These are phyloP conservation scores for Verticillium alfalfae DNA, from an alignment of 2,329 filamentous ascomycete genomes.

Conservation along the genomic window DNA sequence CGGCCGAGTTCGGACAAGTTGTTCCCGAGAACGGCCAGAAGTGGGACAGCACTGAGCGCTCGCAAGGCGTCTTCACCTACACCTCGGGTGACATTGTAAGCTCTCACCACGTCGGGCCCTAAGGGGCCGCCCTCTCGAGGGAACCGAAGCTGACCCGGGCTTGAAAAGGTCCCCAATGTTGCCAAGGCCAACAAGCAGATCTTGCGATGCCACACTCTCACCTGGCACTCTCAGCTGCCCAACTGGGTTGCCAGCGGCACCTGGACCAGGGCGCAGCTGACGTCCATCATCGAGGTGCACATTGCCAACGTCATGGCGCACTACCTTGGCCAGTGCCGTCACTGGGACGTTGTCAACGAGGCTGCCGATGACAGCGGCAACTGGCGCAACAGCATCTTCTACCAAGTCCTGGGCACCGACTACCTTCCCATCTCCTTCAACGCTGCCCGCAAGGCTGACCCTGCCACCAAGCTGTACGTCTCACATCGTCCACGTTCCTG, in stretches of 20 bases:
- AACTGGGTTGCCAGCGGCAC: slow-evolving; percentile 14
- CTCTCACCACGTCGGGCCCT: neutral
- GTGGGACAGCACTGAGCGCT: slow-evolving; percentile 56
- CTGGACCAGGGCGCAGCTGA: slow-evolving; percentile 8
- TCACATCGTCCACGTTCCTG: neutral
- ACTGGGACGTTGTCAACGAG: slow-evolving; percentile 50
- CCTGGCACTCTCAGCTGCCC: slow-evolving; percentile 27
- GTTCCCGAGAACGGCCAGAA: slow-evolving; percentile 56
- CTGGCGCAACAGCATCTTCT: slow-evolving; percentile 38
- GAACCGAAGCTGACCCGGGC: neutral
- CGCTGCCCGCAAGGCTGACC: slow-evolving; percentile 37
- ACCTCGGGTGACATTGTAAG: slow-evolving; percentile 8
- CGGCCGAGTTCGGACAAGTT: slow-evolving; percentile 47
- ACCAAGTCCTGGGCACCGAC: slow-evolving; percentile 38
- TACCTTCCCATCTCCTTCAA: slow-evolving; percentile 47
- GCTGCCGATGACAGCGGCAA: slow-evolving; percentile 37
- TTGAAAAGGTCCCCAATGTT: slow-evolving; percentile 30
- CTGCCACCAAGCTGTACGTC: slow-evolving; percentile 39
- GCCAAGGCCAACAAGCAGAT: slow-evolving; percentile 43
- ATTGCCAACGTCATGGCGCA: slow-evolving; percentile 38
- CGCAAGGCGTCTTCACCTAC: slow-evolving; percentile 26
- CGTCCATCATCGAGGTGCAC: slow-evolving; percentile 42
- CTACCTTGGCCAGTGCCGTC: slow-evolving; percentile 39
- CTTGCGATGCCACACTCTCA: slow-evolving; percentile 58
- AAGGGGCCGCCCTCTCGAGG: too few relatives aligned